Conservation (phyloP, 2,329 filamentous ascomycete species). For the Phaeosphaeria sp. region DNA sequence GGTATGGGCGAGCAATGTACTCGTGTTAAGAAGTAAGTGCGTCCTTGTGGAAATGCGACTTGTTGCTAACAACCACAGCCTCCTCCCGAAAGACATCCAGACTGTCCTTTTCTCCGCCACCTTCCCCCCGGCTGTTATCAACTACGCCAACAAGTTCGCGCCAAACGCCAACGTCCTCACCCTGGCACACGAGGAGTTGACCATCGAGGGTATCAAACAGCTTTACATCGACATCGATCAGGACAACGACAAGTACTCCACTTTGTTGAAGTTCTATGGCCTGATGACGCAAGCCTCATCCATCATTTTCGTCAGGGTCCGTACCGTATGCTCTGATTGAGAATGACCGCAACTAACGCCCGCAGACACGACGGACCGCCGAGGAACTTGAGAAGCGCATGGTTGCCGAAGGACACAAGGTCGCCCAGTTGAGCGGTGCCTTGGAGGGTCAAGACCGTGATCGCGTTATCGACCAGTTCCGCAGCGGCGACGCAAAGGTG, state of each 20-base stretch:
- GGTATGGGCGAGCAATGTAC: slow-evolving; percentile 94
- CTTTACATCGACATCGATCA: slow-evolving; percentile 93
- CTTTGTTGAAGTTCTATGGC: slow-evolving; percentile 91
- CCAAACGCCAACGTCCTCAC: slow-evolving; percentile 87
- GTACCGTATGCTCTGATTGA: slow-evolving; percentile 23
- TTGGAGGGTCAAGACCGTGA: slow-evolving; percentile 87
- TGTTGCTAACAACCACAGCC: slow-evolving; percentile 58
- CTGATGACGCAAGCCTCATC: slow-evolving; percentile 96
- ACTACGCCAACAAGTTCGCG: slow-evolving; percentile 84
- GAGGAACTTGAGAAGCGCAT: slow-evolving; percentile 85
- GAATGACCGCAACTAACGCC: slow-evolving; percentile 3
- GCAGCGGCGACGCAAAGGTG: slow-evolving; percentile 86
- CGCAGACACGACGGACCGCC: slow-evolving; percentile 82
- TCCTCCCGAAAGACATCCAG: slow-evolving; percentile 78
- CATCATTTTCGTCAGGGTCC: slow-evolving; percentile 94
- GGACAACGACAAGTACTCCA: slow-evolving; percentile 84
- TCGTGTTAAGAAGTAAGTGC: slow-evolving; percentile 80
- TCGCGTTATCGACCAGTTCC: slow-evolving; percentile 83
- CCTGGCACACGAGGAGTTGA: slow-evolving; percentile 87
- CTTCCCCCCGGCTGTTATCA: slow-evolving; percentile 83
- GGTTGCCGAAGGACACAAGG: slow-evolving; percentile 86
- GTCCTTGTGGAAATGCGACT: neutral
- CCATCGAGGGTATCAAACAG: slow-evolving; percentile 95
- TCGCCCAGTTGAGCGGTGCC: slow-evolving; percentile 87
- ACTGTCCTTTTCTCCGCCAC: slow-evolving; percentile 96